Conservation (phyloP, 1,284 basidiomycete species). For the Papiliotrema nemorosa region DNA sequence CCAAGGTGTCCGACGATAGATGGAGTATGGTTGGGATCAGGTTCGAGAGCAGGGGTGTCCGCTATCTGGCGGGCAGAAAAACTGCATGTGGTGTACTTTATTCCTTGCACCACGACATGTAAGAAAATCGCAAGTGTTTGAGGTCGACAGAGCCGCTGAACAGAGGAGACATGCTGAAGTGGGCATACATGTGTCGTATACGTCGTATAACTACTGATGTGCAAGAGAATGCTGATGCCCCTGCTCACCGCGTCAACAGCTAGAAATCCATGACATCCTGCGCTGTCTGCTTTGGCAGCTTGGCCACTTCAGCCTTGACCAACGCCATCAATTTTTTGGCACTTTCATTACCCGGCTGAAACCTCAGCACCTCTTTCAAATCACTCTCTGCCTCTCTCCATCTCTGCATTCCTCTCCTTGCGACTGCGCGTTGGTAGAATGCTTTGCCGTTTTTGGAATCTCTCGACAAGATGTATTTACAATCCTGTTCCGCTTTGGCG, state of each 20-base stretch:
- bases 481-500: conserved; percentile 43
- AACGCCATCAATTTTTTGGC: conserved; percentile 35
- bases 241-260: too few relatives aligned
- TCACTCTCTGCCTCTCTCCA: conserved; percentile 46
- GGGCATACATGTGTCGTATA: too few relatives aligned
- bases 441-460: conserved; percentile 49
- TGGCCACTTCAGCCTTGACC: conserved; percentile 30
- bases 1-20: conserved; percentile 48
- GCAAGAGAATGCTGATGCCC: too few relatives aligned
- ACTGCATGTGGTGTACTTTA: too few relatives aligned
- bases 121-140: too few relatives aligned
- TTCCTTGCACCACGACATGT: too few relatives aligned
- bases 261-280: conserved; percentile 39
- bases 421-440: conserved; percentile 46
- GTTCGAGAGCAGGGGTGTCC: background rate
- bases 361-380: conserved; percentile 35
- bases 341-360: conserved; percentile 35
- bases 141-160: too few relatives aligned
- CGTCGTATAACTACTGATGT: too few relatives aligned
- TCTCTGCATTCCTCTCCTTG: conserved; percentile 37
- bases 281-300: conserved; percentile 31
- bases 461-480: conserved; percentile 38
- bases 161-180: too few relatives aligned
- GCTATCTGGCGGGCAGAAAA: too few relatives aligned
- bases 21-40: background rate